Percentiles rank a stretch among this genome's conserved stretches.
Evolutionary conservation across 1,139 yeast genomes (phyloP).

Genomic region (Yamadazyma triangularis): DNA sequence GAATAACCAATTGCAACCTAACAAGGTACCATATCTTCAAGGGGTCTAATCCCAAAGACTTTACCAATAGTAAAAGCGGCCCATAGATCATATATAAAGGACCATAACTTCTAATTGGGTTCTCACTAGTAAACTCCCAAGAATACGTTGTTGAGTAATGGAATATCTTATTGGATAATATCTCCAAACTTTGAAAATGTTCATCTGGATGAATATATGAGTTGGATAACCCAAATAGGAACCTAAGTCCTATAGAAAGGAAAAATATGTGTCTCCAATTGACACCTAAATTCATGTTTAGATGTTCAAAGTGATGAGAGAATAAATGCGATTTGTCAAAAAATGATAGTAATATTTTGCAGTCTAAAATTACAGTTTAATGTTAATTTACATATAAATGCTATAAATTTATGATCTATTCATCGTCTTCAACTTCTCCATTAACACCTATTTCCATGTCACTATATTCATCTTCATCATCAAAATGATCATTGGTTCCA

Average conservation of each 20-base stretch:
- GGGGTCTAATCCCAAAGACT: conserved; percentile 30
- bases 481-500: not conserved
- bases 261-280: conserved; percentile 47
- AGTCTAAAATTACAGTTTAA: no score
- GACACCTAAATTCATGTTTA: no score
- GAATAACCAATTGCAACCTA: conserved; percentile 52
- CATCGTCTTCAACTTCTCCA: conserved; percentile 1
- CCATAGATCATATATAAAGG: conserved; percentile 69
- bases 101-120: conserved; percentile 70
- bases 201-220: conserved; percentile 98
- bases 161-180: conserved; percentile 48
- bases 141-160: conserved; percentile 57
- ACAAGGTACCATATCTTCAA: conserved; percentile 50
- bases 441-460: not conserved
- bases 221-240: conserved; percentile 59
- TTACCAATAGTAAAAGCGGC: conserved; percentile 47
- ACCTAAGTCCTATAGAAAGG: conserved; percentile 42
- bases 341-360: no score
- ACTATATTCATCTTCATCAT: not conserved
- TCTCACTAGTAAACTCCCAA: conserved; percentile 71
- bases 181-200: conserved; percentile 85
- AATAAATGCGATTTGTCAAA: no score
- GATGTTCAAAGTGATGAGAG: no score
- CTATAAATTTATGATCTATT: conserved; percentile 10
- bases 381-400: not conserved